phyloP scores from a whole-genome alignment of 768 basidiomycete genomes.

The Filobasidium floriforme region DNA sequence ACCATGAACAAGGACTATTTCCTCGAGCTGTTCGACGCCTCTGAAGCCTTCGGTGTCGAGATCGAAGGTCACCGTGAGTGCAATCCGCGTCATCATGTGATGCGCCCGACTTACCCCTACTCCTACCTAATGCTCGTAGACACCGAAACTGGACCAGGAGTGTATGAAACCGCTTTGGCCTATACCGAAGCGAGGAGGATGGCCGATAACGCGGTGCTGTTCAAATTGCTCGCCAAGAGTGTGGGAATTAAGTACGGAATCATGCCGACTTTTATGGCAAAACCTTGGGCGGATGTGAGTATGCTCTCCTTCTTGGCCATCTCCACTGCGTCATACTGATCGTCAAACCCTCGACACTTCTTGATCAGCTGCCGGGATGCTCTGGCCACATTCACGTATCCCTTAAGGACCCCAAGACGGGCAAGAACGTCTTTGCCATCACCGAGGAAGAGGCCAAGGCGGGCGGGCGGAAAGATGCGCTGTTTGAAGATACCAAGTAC shows the following conservation, averaged over 20 bases:
- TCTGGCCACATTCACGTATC: slow-evolving; percentile 95
- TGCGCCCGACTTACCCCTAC: not conserved
- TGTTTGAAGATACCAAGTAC: slow-evolving; percentile 72
- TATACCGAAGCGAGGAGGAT: slow-evolving; percentile 43
- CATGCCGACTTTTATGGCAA: slow-evolving; percentile 96
- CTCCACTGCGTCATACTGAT: not conserved
- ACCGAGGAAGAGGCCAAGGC: slow-evolving; percentile 54
- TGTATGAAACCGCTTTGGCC: slow-evolving; percentile 45
- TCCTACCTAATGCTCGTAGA: slow-evolving; percentile 24
- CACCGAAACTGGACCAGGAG: slow-evolving; percentile 47
- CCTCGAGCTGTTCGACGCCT: slow-evolving; percentile 68
- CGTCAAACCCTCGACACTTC: slow-evolving; percentile 5
- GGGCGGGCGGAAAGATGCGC: slow-evolving; percentile 61
- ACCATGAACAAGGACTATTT: slow-evolving; percentile 87
- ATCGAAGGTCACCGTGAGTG: slow-evolving; percentile 77
- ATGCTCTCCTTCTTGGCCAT: not conserved
- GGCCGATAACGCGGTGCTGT: slow-evolving; percentile 61
- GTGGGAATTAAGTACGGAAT: slow-evolving; percentile 80
- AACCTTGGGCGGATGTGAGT: slow-evolving; percentile 85
- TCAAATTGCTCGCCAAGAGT: slow-evolving; percentile 87
- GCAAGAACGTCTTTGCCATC: slow-evolving; percentile 73
- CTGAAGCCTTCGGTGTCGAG: slow-evolving; percentile 60
- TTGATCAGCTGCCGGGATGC: slow-evolving; percentile 75
- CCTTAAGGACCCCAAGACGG: slow-evolving; percentile 55
- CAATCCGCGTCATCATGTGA: not conserved